Evolutionary conservation across 805 yeast genomes (phyloP).

Genomic region (Isabelozyma gotoi): DNA sequence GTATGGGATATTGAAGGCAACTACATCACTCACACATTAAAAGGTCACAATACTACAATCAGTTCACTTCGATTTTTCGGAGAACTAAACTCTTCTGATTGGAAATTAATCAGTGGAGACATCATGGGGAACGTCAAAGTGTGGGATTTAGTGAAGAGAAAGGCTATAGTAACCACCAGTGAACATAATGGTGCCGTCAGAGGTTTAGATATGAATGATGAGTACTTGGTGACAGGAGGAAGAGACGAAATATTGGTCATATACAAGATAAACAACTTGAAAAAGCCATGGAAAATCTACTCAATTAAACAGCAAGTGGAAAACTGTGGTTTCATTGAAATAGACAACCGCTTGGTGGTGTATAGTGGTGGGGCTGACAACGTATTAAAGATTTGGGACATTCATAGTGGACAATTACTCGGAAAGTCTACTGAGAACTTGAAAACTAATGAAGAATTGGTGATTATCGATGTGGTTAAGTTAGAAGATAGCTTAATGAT

Average conservation of each 20-base stretch:
- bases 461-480: slow-evolving; percentile 59
- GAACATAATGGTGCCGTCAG: slow-evolving; percentile 87
- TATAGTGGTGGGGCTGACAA: slow-evolving; percentile 81
- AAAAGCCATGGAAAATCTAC: slow-evolving; percentile 59
- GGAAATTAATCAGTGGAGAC: slow-evolving; percentile 79
- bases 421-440: slow-evolving; percentile 49
- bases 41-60: slow-evolving; percentile 91
- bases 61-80: slow-evolving; percentile 77
- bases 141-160: slow-evolving; percentile 74
- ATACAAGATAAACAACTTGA: slow-evolving; percentile 52
- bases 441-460: slow-evolving; percentile 68
- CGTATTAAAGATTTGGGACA: slow-evolving; percentile 64
- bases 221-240: slow-evolving; percentile 73
- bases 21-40: slow-evolving; percentile 81
- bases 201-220: slow-evolving; percentile 59
- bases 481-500: slow-evolving; percentile 34
- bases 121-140: slow-evolving; percentile 55
- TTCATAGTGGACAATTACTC: slow-evolving; percentile 45
- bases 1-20: slow-evolving; percentile 93
- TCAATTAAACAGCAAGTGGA: slow-evolving; percentile 76
- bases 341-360: slow-evolving; percentile 34
- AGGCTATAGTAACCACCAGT: slow-evolving; percentile 56
- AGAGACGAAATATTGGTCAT: slow-evolving; percentile 76
- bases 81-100: slow-evolving; percentile 57
- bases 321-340: slow-evolving; percentile 54